phyloP scores from a whole-genome alignment of 768 basidiomycete species.

The Pulveroboletus sp. region DNA sequence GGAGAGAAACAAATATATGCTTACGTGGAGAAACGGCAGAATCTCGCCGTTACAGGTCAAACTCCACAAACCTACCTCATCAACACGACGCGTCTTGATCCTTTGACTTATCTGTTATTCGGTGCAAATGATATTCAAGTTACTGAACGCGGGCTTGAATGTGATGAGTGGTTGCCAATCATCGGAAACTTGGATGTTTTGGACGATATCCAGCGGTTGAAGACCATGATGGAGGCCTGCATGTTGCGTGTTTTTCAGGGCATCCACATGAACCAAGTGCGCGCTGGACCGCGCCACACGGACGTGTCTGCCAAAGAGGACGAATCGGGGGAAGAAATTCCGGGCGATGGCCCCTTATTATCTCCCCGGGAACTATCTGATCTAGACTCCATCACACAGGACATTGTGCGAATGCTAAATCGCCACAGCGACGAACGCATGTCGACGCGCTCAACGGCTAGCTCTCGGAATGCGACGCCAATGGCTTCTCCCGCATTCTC shows the following conservation, averaged over 20 bases:
- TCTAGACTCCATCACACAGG: constrained; percentile 68
- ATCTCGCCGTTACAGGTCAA: constrained; percentile 49
- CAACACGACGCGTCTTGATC: constrained; percentile 81
- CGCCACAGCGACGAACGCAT: constrained; percentile 66
- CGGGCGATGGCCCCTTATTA: constrained; percentile 48
- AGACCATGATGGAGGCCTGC: constrained; percentile 74
- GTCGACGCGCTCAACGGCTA: constrained; percentile 52
- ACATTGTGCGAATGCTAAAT: constrained; percentile 72
- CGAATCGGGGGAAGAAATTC: constrained; percentile 55
- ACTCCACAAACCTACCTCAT: constrained; percentile 67
- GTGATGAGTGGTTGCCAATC: constrained; percentile 89
- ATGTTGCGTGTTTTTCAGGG: constrained; percentile 92
- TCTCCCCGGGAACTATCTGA: constrained; percentile 70
- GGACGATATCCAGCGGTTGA: constrained; percentile 82
- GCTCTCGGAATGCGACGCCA: constrained; percentile 68
- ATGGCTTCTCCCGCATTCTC: constrained; percentile 48
- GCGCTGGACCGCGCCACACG: constrained; percentile 28
- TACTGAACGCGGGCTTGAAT: constrained; percentile 71
- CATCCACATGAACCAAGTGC: constrained; percentile 45
- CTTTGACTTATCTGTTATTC: constrained; percentile 87
- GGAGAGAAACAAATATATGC: constrained; percentile 76
- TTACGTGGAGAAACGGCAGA: constrained; percentile 81
- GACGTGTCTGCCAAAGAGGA: constrained; percentile 40
- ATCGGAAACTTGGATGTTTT: constrained; percentile 69
- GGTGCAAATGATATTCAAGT: constrained; percentile 79